Evolutionary conservation across 1,139 yeast species (phyloP).

Genomic region (Zygotorulaspora mrakii): DNA sequence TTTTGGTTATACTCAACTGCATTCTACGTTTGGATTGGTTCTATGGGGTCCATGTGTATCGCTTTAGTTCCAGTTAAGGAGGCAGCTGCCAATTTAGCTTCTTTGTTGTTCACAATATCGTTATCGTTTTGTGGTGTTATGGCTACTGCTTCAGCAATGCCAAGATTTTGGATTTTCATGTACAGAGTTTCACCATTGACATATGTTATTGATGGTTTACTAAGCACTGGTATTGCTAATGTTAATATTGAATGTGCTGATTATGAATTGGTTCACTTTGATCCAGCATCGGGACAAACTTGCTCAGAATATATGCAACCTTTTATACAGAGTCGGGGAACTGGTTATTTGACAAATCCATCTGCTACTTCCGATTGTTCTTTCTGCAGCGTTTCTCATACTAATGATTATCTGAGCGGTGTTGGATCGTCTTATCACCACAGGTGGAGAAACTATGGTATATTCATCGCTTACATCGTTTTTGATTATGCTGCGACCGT

Average conservation of each 20-base stretch:
- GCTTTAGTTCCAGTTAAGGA: constrained; percentile 59
- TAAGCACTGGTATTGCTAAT: constrained; percentile 52
- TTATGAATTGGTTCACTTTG: constrained; percentile 45
- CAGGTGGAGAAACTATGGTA: constrained; percentile 70
- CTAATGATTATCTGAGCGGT: constrained; percentile 48
- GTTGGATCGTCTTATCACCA: constrained; percentile 45
- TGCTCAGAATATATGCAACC: constrained; percentile 51
- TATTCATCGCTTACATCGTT: constrained; percentile 41
- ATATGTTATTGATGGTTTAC: constrained; percentile 49
- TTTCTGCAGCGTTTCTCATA: constrained; percentile 48
- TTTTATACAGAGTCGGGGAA: constrained; percentile 47
- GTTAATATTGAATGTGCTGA: constrained; percentile 47
- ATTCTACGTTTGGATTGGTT: constrained; percentile 57
- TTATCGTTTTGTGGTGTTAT: constrained; percentile 82
- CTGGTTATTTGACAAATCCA: constrained; percentile 50
- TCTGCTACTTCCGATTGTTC: constrained; percentile 46
- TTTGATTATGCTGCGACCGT: constrained; percentile 53
- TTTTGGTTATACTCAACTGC: constrained; percentile 56
- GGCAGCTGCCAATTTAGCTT: constrained; percentile 68
- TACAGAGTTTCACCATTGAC: constrained; percentile 65
- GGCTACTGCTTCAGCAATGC: constrained; percentile 53
- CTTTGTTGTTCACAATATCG: constrained; percentile 61
- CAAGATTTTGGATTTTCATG: constrained; percentile 62
- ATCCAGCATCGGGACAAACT: constrained; percentile 48
- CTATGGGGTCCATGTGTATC: constrained; percentile 59